Percentiles rank a stretch among this genome's conserved stretches.
These are phyloP conservation scores for Syzygium aqueum DNA, from an alignment of 345 rosid genomes.

Conservation along the genomic window DNA sequence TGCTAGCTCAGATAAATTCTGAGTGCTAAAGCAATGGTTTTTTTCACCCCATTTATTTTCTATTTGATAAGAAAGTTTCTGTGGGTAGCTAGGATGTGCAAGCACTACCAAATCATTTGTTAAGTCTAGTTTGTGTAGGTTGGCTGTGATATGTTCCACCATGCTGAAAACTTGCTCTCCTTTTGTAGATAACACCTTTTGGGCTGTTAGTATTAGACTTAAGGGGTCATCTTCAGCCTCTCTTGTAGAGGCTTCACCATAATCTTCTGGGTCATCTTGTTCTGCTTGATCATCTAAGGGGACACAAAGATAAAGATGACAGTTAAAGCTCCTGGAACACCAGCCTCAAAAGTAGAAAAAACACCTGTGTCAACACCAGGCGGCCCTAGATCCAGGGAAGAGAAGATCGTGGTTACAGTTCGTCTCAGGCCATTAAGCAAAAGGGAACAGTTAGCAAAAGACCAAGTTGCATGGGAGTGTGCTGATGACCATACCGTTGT, in stretches of 20 bases:
- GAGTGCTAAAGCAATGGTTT: neutral
- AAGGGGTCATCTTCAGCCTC: neutral
- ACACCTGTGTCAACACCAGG: constrained; percentile 70
- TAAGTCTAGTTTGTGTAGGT: constrained; percentile 3
- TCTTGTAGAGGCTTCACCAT: neutral
- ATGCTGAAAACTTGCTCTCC: neutral
- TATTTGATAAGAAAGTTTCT: neutral
- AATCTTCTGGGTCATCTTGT: neutral
- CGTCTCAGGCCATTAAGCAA: constrained; percentile 85
- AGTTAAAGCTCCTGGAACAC: constrained; percentile 77
- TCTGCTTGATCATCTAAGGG: neutral
- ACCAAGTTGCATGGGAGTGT: constrained; percentile 94
- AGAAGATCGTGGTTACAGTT: constrained; percentile 95
- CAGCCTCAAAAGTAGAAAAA: constrained; percentile 67
- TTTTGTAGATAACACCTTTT: neutral
- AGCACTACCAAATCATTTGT: neutral
- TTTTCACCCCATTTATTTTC: neutral
- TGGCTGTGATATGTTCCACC: neutral
- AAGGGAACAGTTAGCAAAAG: constrained; percentile 81
- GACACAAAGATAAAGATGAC: constrained; percentile 14
- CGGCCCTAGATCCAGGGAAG: constrained; percentile 68
- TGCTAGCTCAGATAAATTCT: neutral
- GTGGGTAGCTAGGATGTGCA: neutral
- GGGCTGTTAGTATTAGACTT: neutral
- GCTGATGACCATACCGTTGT: constrained; percentile 75